Conservation (phyloP, 2,329 filamentous ascomycete genomes). For the Colletotrichum sp. region DNA sequence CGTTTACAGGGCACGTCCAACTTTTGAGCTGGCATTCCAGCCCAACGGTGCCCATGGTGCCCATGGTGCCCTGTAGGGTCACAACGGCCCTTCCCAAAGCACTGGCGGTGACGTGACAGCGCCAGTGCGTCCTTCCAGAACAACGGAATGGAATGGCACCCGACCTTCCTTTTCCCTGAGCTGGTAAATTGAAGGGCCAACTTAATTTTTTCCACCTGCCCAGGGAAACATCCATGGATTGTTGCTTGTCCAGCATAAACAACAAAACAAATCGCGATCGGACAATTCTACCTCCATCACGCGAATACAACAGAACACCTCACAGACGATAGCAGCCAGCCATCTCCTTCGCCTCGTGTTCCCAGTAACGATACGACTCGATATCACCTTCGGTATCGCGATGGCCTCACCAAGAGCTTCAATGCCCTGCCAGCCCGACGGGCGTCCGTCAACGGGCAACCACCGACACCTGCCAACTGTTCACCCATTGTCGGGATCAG, state of each 20-base stretch:
- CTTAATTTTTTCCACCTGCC: not conserved
- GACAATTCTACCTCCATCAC: not conserved
- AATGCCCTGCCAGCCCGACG: not conserved
- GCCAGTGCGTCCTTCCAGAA: conserved; percentile 6
- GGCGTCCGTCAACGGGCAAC: not conserved
- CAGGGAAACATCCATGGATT: conserved; percentile 10
- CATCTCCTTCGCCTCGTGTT: not conserved
- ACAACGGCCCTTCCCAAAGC: not conserved
- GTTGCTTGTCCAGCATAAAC: not conserved
- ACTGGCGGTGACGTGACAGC: conserved; percentile 8
- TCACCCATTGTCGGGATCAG: not conserved
- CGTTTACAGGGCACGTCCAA: not conserved
- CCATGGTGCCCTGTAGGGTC: not conserved
- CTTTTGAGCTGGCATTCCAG: not conserved
- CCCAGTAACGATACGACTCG: not conserved
- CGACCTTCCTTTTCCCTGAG: not conserved
- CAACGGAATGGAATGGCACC: not conserved
- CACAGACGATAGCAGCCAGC: not conserved
- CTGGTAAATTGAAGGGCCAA: not conserved
- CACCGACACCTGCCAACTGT: not conserved
- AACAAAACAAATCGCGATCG: conserved; percentile 1
- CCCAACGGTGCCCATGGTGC: not conserved
- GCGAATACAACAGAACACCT: not conserved
- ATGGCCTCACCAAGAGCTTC: conserved; percentile 4
- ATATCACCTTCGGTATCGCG: not conserved